Evolutionary conservation across 768 basidiomycete species (phyloP).

Genomic region (Russula sp.): DNA sequence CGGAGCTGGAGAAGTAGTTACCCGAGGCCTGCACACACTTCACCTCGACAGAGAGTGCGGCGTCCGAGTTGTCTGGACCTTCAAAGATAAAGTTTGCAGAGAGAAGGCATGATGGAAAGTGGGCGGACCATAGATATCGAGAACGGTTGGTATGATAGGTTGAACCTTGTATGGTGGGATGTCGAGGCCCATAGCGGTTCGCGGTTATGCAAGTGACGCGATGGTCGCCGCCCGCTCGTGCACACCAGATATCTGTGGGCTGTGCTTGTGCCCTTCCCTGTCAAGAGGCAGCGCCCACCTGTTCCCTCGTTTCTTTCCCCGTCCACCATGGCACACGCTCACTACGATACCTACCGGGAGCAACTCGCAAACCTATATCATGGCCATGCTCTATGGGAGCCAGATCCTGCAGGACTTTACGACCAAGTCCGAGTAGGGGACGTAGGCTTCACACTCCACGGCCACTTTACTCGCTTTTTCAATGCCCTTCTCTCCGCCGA

Average conservation of each 20-base stretch:
- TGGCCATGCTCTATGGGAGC: constrained; percentile 21
- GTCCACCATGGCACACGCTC: neutral
- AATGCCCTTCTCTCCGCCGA: constrained; percentile 14
- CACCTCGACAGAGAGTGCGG: constrained; percentile 16
- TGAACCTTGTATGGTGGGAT: constrained; percentile 58
- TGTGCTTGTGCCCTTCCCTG: neutral
- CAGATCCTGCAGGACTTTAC: constrained; percentile 17
- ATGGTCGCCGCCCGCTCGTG: no score
- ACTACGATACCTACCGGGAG: constrained; percentile 17
- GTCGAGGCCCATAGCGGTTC: constrained; percentile 32
- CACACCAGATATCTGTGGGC: no score
- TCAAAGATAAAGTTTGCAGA: constrained; percentile 18
- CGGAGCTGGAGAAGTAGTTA: constrained; percentile 4
- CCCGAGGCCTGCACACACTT: constrained; percentile 28
- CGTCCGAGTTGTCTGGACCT: constrained; percentile 20
- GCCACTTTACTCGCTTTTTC: constrained; percentile 21
- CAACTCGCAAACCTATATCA: constrained; percentile 9
- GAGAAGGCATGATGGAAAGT: neutral
- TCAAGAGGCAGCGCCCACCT: neutral
- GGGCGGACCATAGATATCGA: constrained; percentile 19
- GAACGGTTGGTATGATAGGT: constrained; percentile 36
- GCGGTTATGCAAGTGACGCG: neutral
- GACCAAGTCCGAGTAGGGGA: constrained; percentile 21
- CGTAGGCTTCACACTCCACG: constrained; percentile 20
- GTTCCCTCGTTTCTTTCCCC: neutral